phyloP scores from a whole-genome alignment of 2,329 filamentous ascomycete species.

The Incumbomyces lentus region DNA sequence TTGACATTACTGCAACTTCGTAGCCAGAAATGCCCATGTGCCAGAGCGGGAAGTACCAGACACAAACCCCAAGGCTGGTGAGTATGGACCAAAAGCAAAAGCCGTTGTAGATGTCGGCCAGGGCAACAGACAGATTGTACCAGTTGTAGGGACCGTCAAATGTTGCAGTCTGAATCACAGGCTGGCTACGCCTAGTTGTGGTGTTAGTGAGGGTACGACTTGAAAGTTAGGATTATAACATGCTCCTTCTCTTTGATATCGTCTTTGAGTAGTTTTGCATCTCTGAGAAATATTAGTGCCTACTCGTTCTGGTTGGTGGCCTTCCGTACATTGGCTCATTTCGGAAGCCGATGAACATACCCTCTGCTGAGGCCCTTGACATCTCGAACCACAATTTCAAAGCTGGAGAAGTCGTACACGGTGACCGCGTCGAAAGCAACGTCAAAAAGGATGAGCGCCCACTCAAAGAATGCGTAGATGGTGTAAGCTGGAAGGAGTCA shows the following conservation, averaged over 20 bases:
- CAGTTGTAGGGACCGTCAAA: slow-evolving; percentile 64
- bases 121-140: slow-evolving; percentile 65
- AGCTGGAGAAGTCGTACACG: slow-evolving; percentile 76
- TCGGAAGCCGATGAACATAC: slow-evolving; percentile 96
- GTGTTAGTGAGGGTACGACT: slow-evolving; percentile 23
- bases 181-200: slow-evolving; percentile 59
- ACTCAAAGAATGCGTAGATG: slow-evolving; percentile 95
- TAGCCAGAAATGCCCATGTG: slow-evolving; percentile 98
- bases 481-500: slow-evolving; percentile 63
- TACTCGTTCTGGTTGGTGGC: slow-evolving; percentile 26
- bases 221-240: slow-evolving; percentile 30
- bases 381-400: slow-evolving; percentile 82
- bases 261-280: slow-evolving; percentile 37
- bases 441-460: slow-evolving; percentile 87
- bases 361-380: slow-evolving; percentile 85
- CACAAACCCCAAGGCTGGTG: slow-evolving; percentile 74
- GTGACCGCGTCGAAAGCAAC: slow-evolving; percentile 95
- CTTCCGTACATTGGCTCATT: slow-evolving; percentile 56
- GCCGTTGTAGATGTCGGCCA: slow-evolving; percentile 87
- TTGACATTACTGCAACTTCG: slow-evolving; percentile 78
- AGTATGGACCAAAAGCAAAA: slow-evolving; percentile 94
- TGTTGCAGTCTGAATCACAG: slow-evolving; percentile 49
- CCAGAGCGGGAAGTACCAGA: slow-evolving; percentile 99
- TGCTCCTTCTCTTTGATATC: slow-evolving; percentile 62
- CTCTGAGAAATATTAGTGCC: slow-evolving; percentile 35